Conservation (phyloP, 441 rosid species). For the Jatropha podagrica region DNA sequence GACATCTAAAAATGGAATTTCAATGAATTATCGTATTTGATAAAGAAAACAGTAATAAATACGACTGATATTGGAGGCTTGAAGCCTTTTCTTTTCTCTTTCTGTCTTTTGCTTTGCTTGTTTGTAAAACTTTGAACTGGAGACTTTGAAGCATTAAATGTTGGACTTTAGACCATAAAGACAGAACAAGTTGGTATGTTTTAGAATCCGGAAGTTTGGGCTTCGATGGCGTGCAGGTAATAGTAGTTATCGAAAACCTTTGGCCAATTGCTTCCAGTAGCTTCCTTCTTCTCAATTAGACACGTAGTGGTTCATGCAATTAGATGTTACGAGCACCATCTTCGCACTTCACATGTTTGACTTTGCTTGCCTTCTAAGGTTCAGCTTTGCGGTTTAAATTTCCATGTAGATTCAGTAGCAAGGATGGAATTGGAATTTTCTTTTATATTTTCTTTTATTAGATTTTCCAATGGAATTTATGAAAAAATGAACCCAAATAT, state of each 20-base stretch:
- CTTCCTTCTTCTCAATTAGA: no score
- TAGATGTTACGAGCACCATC: no score
- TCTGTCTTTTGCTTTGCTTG: slow-evolving; percentile 24
- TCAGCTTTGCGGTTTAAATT: no score
- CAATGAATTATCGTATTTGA: not conserved
- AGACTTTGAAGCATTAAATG: not conserved
- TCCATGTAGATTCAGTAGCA: no score
- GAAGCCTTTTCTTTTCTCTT: slow-evolving; percentile 18
- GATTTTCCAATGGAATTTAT: no score
- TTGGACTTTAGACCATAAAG: not conserved
- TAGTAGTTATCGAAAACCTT: not conserved
- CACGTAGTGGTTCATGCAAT: no score
- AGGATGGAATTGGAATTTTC: no score
- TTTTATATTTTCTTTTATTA: no score
- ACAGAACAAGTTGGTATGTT: not conserved
- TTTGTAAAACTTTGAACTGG: not conserved
- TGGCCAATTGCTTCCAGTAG: no score
- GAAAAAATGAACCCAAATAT: no score
- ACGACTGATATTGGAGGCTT: slow-evolving; percentile 4
- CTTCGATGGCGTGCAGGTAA: not conserved
- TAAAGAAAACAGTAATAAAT: not conserved
- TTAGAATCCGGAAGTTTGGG: not conserved
- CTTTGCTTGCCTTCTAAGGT: no score
- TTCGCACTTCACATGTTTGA: no score
- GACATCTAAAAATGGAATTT: not conserved